Percentiles rank a stretch among this genome's conserved stretches.
phyloP scores from a whole-genome alignment of 148 eudicot species.

The Heliamphora exappendiculata region DNA sequence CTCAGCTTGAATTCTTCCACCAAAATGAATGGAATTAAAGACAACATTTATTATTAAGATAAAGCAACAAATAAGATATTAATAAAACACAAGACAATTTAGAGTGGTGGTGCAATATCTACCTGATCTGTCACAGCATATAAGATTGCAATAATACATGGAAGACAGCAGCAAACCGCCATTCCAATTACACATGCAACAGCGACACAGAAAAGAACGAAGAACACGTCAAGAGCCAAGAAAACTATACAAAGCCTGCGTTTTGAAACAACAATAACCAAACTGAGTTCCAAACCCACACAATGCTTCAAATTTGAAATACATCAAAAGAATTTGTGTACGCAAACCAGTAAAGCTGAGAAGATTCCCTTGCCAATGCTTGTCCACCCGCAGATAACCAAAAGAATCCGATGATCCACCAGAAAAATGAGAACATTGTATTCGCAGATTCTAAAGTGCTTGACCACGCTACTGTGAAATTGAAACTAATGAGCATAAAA shows the following conservation, averaged over 20 bases:
- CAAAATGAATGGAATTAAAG: not conserved
- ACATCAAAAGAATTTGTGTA: not conserved
- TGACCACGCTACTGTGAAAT: constrained; percentile 35
- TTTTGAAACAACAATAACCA: constrained; percentile 4
- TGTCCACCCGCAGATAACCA: constrained; percentile 60
- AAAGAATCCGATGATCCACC: constrained; percentile 77
- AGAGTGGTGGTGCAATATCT: constrained; percentile 13
- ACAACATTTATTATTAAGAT: not conserved
- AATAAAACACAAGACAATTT: not conserved
- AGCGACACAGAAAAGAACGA: constrained; percentile 63
- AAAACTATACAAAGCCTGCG: constrained; percentile 62
- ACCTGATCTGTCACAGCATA: constrained; percentile 67
- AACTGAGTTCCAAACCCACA: not conserved
- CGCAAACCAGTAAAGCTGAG: constrained; percentile 62
- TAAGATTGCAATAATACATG: constrained; percentile 61
- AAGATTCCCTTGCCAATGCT: constrained; percentile 46
- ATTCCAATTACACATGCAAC: constrained; percentile 67
- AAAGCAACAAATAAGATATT: not conserved
- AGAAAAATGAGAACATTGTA: constrained; percentile 68
- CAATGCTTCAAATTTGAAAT: not conserved
- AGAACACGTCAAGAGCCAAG: constrained; percentile 67
- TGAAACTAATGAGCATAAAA: not conserved
- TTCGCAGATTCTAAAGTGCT: constrained; percentile 69
- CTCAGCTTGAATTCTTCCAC: not conserved
- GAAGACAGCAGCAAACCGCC: constrained; percentile 73